A percentile compares a stretch with the other conserved stretches of the same genome.
These are phyloP conservation scores for Colletotrichum agaves DNA, from an alignment of 2,329 filamentous ascomycete species.

Conservation along the genomic window DNA sequence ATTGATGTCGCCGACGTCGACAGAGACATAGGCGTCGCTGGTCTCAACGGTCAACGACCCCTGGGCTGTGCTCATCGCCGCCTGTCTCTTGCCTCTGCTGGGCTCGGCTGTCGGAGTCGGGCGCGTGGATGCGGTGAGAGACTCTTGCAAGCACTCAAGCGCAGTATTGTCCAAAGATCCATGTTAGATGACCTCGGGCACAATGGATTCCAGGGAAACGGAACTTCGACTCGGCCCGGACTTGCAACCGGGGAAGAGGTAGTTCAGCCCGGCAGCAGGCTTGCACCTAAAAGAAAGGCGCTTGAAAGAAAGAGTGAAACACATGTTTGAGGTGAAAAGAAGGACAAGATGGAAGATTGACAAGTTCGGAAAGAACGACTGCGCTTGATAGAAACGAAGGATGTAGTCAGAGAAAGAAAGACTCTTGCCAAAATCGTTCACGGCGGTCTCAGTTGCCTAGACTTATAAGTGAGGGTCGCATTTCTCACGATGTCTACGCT, in stretches of 20 bases:
- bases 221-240: neutral
- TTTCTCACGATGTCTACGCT: neutral
- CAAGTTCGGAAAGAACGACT: neutral
- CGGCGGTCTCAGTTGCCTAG: neutral
- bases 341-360: neutral
- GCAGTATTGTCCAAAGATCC: conserved; percentile 14
- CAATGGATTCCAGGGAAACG: neutral
- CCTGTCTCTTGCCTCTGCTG: conserved; percentile 4
- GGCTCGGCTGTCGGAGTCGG: neutral
- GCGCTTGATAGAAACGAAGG: neutral
- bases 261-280: neutral
- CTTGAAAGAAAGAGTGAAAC: conserved; percentile 4
- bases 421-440: neutral
- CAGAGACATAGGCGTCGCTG: conserved; percentile 9
- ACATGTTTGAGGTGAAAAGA: neutral
- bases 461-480: neutral
- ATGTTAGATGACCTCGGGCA: conserved; percentile 7
- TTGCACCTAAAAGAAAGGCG: neutral
- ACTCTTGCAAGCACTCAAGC: conserved; percentile 11
- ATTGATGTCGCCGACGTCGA: conserved; percentile 23
- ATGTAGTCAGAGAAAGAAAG: neutral
- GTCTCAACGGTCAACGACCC: conserved; percentile 4
- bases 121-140: neutral
- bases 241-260: conserved; percentile 11
- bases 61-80: neutral